Conservation (phyloP, 306 rosid genomes). For the Vachellia pachyceras region DNA sequence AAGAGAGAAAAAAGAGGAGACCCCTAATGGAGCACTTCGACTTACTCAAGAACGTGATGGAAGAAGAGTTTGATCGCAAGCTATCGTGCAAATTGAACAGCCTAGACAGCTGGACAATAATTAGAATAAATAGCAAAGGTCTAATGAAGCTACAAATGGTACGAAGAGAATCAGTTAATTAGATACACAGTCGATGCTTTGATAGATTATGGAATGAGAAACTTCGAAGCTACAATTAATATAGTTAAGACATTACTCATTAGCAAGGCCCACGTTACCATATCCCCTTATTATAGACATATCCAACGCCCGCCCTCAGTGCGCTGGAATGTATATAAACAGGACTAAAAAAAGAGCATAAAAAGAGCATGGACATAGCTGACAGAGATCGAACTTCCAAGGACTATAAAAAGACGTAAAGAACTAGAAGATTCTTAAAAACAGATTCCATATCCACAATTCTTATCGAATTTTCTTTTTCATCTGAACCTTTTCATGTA, state of each 20-base stretch:
- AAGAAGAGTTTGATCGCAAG: conserved; percentile 77
- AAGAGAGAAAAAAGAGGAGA: conserved; percentile 20
- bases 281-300: background rate
- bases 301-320: too few species aligned
- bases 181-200: conserved; percentile 7
- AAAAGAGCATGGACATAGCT: background rate
- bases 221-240: too few species aligned
- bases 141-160: conserved; percentile 22
- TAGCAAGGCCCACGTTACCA: background rate
- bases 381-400: background rate
- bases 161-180: background rate
- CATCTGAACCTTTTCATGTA: conserved; percentile 66
- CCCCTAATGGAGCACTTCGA: conserved; percentile 32
- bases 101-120: conserved; percentile 60
- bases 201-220: conserved; percentile 30
- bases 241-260: background rate
- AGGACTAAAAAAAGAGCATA: background rate
- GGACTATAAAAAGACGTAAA: background rate
- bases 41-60: conserved; percentile 86
- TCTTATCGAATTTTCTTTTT: background rate
- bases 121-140: conserved; percentile 30
- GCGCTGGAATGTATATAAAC: too few species aligned
- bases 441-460: background rate
- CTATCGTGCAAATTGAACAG: too few species aligned
- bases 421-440: background rate